A percentile compares a stretch with the other conserved stretches of the same genome.
Evolutionary conservation across 768 basidiomycete species (phyloP).

Genomic region (Xerocomellus dryophilus): DNA sequence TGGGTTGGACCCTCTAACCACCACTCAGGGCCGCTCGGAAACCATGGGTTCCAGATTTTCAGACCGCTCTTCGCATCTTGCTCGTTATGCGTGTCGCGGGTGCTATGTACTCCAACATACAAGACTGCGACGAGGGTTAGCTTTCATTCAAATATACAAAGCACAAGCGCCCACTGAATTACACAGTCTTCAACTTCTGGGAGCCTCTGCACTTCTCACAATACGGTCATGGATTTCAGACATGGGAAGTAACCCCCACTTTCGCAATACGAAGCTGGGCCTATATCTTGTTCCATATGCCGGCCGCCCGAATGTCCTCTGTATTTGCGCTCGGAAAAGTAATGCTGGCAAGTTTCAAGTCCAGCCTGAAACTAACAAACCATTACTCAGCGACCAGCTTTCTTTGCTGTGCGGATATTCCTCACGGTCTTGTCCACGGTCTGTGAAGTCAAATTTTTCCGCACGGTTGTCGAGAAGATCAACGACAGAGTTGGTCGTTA

Average conservation of each 20-base stretch:
- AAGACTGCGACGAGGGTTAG: constrained; percentile 95
- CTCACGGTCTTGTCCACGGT: constrained; percentile 70
- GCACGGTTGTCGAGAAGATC: constrained; percentile 73
- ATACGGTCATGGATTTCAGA: constrained; percentile 88
- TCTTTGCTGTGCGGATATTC: constrained; percentile 84
- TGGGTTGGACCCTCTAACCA: constrained; percentile 8
- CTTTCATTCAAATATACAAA: background rate
- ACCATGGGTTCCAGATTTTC: constrained; percentile 86
- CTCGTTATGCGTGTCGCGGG: constrained; percentile 74
- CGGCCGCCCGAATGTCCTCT: constrained; percentile 59
- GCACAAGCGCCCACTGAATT: background rate
- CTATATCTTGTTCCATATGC: constrained; percentile 80
- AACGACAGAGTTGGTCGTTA: constrained; percentile 94
- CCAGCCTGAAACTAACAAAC: constrained; percentile 12
- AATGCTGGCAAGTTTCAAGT: constrained; percentile 13
- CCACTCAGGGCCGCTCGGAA: constrained; percentile 56
- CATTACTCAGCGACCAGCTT: constrained; percentile 65
- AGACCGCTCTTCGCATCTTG: constrained; percentile 78
- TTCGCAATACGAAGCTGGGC: constrained; percentile 96
- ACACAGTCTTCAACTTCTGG: constrained; percentile 95
- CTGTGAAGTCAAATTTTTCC: constrained; percentile 81
- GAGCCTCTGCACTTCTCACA: constrained; percentile 94
- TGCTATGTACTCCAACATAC: constrained; percentile 94
- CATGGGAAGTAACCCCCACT: constrained; percentile 92
- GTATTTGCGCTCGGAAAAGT: constrained; percentile 73